Evolutionary conservation across 768 basidiomycete genomes (phyloP).

Genomic region (Leucocoprinus birnbaumii): DNA sequence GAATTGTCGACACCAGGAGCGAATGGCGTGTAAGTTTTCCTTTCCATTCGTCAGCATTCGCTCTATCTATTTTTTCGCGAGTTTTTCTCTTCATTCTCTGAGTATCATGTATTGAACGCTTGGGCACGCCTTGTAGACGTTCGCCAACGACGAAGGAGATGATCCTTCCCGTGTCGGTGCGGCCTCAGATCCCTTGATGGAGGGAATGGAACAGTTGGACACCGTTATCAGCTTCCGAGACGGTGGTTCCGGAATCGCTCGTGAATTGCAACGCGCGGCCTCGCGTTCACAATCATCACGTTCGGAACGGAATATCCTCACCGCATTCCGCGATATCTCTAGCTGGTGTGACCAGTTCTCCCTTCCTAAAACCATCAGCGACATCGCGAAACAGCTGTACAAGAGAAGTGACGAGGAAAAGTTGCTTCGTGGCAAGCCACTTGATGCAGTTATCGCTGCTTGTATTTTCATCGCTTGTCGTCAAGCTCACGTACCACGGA

Average conservation of each 20-base stretch:
- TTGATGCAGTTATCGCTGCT: slow-evolving; percentile 92
- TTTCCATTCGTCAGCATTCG: slow-evolving; percentile 11
- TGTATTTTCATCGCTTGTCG: slow-evolving; percentile 98
- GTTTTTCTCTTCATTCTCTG: background rate
- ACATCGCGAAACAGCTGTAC: slow-evolving; percentile 96
- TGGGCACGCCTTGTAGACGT: slow-evolving; percentile 58
- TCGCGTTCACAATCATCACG: slow-evolving; percentile 76
- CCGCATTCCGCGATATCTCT: slow-evolving; percentile 88
- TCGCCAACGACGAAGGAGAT: slow-evolving; percentile 99
- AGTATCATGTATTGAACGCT: slow-evolving; percentile 2
- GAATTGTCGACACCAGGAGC: slow-evolving; percentile 95
- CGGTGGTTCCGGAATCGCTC: slow-evolving; percentile 89
- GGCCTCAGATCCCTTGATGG: slow-evolving; percentile 88
- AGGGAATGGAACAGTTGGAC: slow-evolving; percentile 92
- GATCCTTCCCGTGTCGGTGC: slow-evolving; percentile 99
- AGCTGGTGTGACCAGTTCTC: slow-evolving; percentile 96
- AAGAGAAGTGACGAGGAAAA: slow-evolving; percentile 97
- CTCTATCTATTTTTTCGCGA: slow-evolving; percentile 16
- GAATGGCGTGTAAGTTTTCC: slow-evolving; percentile 89
- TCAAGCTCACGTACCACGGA: slow-evolving; percentile 92
- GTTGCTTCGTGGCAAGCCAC: slow-evolving; percentile 84
- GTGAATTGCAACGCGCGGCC: slow-evolving; percentile 90
- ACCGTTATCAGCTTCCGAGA: slow-evolving; percentile 96
- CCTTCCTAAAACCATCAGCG: slow-evolving; percentile 89
- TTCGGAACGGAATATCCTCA: slow-evolving; percentile 80